phyloP scores from a whole-genome alignment of 176 grass and related monocot species.

The Thalia dealbata region DNA sequence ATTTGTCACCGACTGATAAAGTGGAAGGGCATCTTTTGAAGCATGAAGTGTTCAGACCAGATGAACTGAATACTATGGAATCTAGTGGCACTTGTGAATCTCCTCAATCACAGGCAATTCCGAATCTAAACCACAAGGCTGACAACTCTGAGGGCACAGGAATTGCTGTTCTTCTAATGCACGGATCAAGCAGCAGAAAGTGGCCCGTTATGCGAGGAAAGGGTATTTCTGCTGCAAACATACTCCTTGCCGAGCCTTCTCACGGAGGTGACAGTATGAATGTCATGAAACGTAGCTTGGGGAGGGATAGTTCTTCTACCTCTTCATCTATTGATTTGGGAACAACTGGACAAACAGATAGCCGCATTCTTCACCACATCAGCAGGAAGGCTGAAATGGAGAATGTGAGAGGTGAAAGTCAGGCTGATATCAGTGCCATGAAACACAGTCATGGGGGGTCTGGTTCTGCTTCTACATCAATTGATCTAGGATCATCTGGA shows the following conservation, averaged over 20 bases:
- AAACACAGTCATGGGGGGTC: conserved; percentile 54
- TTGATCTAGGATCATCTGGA: conserved; percentile 71
- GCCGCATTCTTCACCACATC: conserved; percentile 32
- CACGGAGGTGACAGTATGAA: conserved; percentile 52
- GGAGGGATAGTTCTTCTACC: conserved; percentile 57
- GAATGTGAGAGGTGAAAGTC: conserved; percentile 29
- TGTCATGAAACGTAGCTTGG: conserved; percentile 59
- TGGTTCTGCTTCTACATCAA: conserved; percentile 61
- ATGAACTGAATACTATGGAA: background rate
- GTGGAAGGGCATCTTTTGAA: background rate
- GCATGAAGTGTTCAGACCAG: background rate
- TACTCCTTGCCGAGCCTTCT: conserved; percentile 29
- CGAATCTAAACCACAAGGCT: conserved; percentile 19
- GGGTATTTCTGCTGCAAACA: conserved; percentile 31
- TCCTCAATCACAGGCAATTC: conserved; percentile 28
- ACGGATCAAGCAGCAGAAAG: conserved; percentile 64
- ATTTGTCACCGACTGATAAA: background rate
- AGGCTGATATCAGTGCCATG: conserved; percentile 42
- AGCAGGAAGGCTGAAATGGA: conserved; percentile 37
- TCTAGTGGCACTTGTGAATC: conserved; percentile 2
- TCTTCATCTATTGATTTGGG: conserved; percentile 80
- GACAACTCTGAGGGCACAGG: conserved; percentile 45
- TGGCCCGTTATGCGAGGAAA: conserved; percentile 49
- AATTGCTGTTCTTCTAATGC: conserved; percentile 60
- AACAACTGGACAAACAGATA: conserved; percentile 48